Evolutionary conservation across 139 green algal species (phyloP), one percentile per base, ranked within the genome.

Genomic region (Asterochloris sp.): DNA sequence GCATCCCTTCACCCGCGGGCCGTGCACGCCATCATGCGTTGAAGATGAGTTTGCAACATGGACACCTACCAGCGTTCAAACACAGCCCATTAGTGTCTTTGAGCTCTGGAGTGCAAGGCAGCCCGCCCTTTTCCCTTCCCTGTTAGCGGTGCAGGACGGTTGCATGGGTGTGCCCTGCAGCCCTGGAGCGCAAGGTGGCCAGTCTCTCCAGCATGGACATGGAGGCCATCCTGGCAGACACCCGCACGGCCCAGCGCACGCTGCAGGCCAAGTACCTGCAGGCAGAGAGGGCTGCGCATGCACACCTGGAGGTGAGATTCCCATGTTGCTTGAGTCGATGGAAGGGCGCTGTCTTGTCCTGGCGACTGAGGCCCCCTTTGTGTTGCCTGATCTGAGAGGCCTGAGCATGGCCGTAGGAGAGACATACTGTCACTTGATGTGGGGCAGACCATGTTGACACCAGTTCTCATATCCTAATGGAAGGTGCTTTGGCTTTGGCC

Each of bases 251-350:
- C 69, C 62, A 78, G 73, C 73, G 68, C 62, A 28, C 62, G 19
- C 73, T 84, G 73, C 81, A 80, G 73, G 64, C 28, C 62, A 84
- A 63, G 28, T 84, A 79, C 81, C 27, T 78, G 28, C 73, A 84
- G 81, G 73, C 81, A 1, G 29, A 69, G 15, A 60, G 54, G 10
- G 23, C 23, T 21, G 29, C 12, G 60, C 76, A 26, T 69, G 76
- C 19, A 16, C 23, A 61, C 76, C 26, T 81, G 60, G 11, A 17
- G 60, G 54, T 28, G 16, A 27, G 38, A 21, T 28, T 79, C 27
- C 74, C 74, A 27, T 28, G 28, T 29, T 68, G n/a, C 6, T 2
- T 54, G 38, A 54, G 38, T 54, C 38, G 38, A 54, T 54, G 4
- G 38, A 6, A 54, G 38, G 38, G 38, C 6, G 38, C 38, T 54